phyloP scores from a whole-genome alignment of 1,139 yeast genomes.

The Nematodospora anomalae region DNA sequence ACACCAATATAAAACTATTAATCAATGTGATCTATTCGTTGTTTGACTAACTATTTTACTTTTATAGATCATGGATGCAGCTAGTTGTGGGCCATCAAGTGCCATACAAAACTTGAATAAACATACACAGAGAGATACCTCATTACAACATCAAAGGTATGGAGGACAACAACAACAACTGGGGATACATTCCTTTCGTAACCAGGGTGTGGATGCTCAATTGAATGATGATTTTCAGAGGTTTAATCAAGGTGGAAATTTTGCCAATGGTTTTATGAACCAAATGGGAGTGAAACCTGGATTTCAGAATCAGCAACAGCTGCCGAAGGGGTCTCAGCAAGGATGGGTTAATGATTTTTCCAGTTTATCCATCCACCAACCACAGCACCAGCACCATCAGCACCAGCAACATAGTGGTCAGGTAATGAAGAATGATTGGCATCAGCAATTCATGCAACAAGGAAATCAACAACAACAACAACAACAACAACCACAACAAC shows the following conservation, averaged over 20 bases:
- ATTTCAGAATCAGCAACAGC: conserved; percentile 16
- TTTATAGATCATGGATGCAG: conserved; percentile 43
- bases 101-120: conserved; percentile 35
- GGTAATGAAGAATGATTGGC: conserved; percentile 24
- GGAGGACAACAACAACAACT: conserved; percentile 12
- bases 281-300: conserved; percentile 15
- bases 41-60: too few relatives aligned
- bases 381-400: conserved; percentile 11
- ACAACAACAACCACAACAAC: conserved; percentile 11
- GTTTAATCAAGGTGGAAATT: conserved; percentile 23
- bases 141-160: conserved; percentile 30
- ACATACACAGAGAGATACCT: conserved; percentile 34
- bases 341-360: conserved; percentile 40
- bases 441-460: conserved; percentile 28
- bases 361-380: conserved; percentile 21
- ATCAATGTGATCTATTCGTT: too few relatives aligned
- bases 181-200: conserved; percentile 14
- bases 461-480: conserved; percentile 14
- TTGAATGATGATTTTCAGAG: conserved; percentile 38
- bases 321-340: conserved; percentile 13
- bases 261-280: conserved; percentile 24
- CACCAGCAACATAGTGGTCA: conserved; percentile 7
- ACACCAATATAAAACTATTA: too few relatives aligned
- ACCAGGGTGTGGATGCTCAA: conserved; percentile 23
- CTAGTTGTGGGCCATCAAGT: conserved; percentile 39